Evolutionary conservation across 768 basidiomycete species (phyloP), one percentile per base, ranked within the genome.

Genomic region (Tulasnella sp.): DNA sequence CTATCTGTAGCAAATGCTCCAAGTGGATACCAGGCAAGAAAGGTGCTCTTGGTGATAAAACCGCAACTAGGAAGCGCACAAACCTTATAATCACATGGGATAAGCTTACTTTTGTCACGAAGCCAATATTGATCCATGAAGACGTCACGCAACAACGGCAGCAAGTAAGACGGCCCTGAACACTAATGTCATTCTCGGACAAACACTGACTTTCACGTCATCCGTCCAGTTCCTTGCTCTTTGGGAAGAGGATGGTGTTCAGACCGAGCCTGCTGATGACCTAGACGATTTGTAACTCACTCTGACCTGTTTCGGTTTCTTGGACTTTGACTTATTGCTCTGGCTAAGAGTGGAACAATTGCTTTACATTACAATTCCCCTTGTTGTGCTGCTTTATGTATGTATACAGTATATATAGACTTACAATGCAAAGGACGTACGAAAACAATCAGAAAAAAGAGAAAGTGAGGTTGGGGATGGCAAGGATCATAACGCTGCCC

Each of bases 1-100:
- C 42, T 44, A 19, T 29, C 11, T 17, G 22, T 59, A 96, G 92
- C 45, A 98, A 96, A 87, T 92, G 92, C 64, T 75, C 78, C 48
- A 97, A 92, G 70, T 96, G 87, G 67, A 78, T 83, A 3, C 70
- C 83, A 3, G 86, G 86, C 19, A 98, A 97, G 78, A 97, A 97
- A 72, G 89, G 82, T 55, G 81, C 88, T 0, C 69, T 85, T 2
- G 93, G 93, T 1, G 94, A 99, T 70, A 87, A 83, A 66, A 78
- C 86, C 12, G 87, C 83, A 3, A 69, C 74, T 1, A 82, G 80
- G 64, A 80, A 80, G 21, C 48, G 48, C 25, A 74, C 83, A 63
- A 80, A 83, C 1, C 71, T 74, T 42, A 78, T 79, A 4, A 78
- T 91, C 41, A 76, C 78, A 27, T 90, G 90, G 84, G 79, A 81